A percentile compares a stretch with the other conserved stretches of the same genome.
Conservation (phyloP, 2,329 filamentous ascomycete species). For the Neophaeococcomyces aloes region DNA sequence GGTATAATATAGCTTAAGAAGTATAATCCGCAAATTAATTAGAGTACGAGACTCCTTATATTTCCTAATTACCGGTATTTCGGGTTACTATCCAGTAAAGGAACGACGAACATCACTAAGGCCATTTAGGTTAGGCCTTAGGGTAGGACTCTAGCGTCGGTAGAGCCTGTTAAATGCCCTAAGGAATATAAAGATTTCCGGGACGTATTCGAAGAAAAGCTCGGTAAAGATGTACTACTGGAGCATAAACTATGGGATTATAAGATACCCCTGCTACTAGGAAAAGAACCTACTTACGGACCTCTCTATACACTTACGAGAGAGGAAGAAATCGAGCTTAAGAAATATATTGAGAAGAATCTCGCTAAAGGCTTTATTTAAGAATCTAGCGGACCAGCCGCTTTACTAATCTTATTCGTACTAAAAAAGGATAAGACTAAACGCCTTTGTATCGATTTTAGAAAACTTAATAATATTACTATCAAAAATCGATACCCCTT, state of each 20-base stretch:
- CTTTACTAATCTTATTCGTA: constrained; percentile 4
- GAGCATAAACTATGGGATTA: constrained; percentile 8
- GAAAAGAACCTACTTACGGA: not conserved
- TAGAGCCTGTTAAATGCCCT: not conserved
- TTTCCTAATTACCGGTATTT: not conserved
- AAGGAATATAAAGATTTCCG: not conserved
- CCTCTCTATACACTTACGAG: not conserved
- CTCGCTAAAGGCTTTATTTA: not conserved
- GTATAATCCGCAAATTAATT: not conserved
- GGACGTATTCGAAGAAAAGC: not conserved
- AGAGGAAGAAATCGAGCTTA: not conserved
- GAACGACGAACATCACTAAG: not conserved
- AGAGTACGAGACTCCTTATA: not conserved
- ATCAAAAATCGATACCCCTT: constrained; percentile 4
- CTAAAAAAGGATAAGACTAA: constrained; percentile 1
- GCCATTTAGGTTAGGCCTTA: not conserved
- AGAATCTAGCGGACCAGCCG: not conserved
- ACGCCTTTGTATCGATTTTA: constrained; percentile 5
- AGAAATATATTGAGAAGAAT: constrained; percentile 1
- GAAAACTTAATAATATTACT: constrained; percentile 6
- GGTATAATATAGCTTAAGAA: constrained; percentile 3
- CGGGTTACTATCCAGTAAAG: too few relatives aligned
- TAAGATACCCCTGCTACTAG: not conserved
- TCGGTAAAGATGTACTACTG: not conserved
- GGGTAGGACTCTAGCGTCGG: not conserved